Conservation (phyloP, 1,284 basidiomycete species). For the Sanguinoderma infundibulare region DNA sequence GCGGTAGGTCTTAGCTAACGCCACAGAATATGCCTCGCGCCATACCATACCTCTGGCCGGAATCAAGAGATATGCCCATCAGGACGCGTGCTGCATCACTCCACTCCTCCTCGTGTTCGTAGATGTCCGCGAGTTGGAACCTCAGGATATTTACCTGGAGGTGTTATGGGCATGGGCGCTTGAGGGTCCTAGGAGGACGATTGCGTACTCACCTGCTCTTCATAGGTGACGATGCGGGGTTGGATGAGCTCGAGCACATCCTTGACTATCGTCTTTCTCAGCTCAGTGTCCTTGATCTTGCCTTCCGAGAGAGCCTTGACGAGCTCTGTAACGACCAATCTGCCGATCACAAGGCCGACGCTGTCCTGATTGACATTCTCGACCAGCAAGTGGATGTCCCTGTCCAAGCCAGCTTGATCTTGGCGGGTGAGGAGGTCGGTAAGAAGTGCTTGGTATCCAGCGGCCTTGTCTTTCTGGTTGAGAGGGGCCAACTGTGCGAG, state of each 20-base stretch:
- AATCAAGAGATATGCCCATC: constrained; percentile 90
- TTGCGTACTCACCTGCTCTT: constrained; percentile 83
- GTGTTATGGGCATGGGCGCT: constrained; percentile 6
- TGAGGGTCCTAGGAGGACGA: constrained; percentile 13
- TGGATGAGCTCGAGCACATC: constrained; percentile 75
- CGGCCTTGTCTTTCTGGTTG: constrained; percentile 81
- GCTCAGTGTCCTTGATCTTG: constrained; percentile 55
- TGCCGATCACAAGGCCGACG: constrained; percentile 82
- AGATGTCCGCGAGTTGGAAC: constrained; percentile 85
- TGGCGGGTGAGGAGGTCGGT: constrained; percentile 57
- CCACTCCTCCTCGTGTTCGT: constrained; percentile 95
- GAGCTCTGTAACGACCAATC: constrained; percentile 84
- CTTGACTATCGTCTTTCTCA: constrained; percentile 73
- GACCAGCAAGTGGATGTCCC: constrained; percentile 69
- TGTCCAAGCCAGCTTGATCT: constrained; percentile 47
- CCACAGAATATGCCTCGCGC: constrained; percentile 22
- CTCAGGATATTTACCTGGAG: constrained; percentile 80
- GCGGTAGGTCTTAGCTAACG: not conserved
- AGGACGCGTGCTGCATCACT: constrained; percentile 89
- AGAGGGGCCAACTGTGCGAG: constrained; percentile 66
- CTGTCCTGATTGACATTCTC: constrained; percentile 79
- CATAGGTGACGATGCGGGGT: constrained; percentile 84
- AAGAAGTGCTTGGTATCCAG: constrained; percentile 72
- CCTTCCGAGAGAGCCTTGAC: constrained; percentile 67
- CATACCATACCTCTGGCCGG: constrained; percentile 78